Evolutionary conservation across 257 asterid genomes (phyloP), one percentile per base, ranked within the genome.

Genomic region (Cynanchum wilfordii): DNA sequence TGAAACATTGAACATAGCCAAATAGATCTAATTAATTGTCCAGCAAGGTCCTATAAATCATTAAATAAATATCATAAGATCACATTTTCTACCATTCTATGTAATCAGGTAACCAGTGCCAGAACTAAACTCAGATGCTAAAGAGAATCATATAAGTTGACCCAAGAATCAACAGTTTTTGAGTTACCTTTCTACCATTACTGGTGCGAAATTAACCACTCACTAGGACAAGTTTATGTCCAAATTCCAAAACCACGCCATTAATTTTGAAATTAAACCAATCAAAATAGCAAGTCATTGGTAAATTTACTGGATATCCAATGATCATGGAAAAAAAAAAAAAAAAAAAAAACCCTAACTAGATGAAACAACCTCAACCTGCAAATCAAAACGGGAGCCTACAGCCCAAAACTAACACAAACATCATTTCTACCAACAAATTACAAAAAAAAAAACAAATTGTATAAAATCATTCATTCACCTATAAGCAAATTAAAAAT

Each of bases 311-410:
- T n/a, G 17, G 1, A 47, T 7, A 49, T 1, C 49, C 68, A 63
- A 36, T 33, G 17, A 73, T 50, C 64, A 50, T 38, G 54, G 40
- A 36, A 12, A 30, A 4, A 30, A 2, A 30, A 30, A 3, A 33
- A 33, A 33, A 33, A 33, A 33, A 33, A 33, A 33, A 56, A 67
- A 75, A 25, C 50, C 60, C 73, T 15, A 49, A 3, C 15, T 2
- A 4, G 2, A 62, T 10, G 24, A 47, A 47, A 49, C 44, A n/a
- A 47, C 52, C 56, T 56, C 29, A 7, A 45, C 62, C 27, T 5
- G 54, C 42, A 27, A 56, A 56, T 67, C 69, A 30, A 54, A 54
- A 75, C 25, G n/a, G 65, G 36, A 25, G 44, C 60, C 45, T 47
- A 40, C 68, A 45, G 10, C 60, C 47, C 40, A 22, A n/a, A 24